Evolutionary conservation across 75 land plant genomes (phyloP).

Genomic region (Picea sitchensis): DNA sequence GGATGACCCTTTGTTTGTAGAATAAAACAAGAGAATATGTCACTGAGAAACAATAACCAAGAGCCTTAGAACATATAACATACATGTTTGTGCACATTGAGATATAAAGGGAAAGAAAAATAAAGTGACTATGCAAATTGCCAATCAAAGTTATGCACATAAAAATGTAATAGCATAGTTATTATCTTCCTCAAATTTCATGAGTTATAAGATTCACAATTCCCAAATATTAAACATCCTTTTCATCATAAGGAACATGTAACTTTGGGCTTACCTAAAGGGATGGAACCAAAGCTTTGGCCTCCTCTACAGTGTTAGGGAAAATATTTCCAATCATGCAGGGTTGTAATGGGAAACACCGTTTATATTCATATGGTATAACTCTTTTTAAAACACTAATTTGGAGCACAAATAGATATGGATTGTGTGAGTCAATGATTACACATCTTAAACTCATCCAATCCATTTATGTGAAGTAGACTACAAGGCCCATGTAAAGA

Average conservation of each 20-base stretch:
- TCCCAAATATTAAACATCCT: no score
- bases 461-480: slow-evolving; percentile 58
- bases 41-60: background rate
- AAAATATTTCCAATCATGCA: slow-evolving; percentile 92
- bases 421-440: background rate
- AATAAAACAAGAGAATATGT: background rate
- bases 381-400: no score
- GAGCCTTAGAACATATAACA: no score
- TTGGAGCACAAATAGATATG: no score
- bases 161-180: background rate
- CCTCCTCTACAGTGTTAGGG: slow-evolving; percentile 85
- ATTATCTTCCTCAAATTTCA: background rate
- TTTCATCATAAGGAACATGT: background rate
- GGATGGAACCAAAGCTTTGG: slow-evolving; percentile 90
- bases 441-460: slow-evolving; percentile 83
- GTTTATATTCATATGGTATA: no score
- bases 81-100: background rate
- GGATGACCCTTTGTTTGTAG: slow-evolving; percentile 68
- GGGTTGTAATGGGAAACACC: slow-evolving; percentile 40
- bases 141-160: background rate
- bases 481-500: slow-evolving; percentile 46
- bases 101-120: background rate
- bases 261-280: slow-evolving; percentile 47
- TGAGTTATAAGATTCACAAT: background rate
- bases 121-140: background rate